These are phyloP conservation scores for Candida adriatica DNA, from an alignment of 805 yeast species.

Conservation along the genomic window DNA sequence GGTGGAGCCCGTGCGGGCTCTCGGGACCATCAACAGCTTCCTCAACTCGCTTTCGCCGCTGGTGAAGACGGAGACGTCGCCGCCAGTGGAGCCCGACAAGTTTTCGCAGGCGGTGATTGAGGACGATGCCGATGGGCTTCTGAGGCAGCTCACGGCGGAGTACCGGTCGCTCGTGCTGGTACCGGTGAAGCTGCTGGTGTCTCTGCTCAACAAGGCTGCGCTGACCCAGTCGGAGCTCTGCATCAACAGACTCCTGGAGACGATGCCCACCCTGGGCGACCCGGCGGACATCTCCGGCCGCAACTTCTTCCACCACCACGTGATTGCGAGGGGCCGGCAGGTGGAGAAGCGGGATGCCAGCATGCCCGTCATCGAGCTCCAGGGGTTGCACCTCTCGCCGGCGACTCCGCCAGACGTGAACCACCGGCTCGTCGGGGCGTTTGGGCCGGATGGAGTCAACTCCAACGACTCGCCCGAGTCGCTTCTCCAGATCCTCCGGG, in stretches of 20 bases:
- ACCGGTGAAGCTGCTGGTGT: slow-evolving; percentile 49
- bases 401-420: slow-evolving; percentile 49
- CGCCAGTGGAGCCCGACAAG: slow-evolving; percentile 17
- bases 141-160: slow-evolving; percentile 35
- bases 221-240: slow-evolving; percentile 46
- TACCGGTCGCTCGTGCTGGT: slow-evolving; percentile 40
- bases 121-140: slow-evolving; percentile 41
- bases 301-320: slow-evolving; percentile 79
- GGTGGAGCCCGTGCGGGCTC: slow-evolving; percentile 42
- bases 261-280: slow-evolving; percentile 50
- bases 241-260: slow-evolving; percentile 47
- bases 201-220: slow-evolving; percentile 61
- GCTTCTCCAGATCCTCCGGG: slow-evolving; percentile 49
- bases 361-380: slow-evolving; percentile 8
- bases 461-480: slow-evolving; percentile 54
- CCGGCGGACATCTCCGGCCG: slow-evolving; percentile 71
- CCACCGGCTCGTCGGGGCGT: slow-evolving; percentile 43
- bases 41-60: slow-evolving; percentile 45
- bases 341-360: slow-evolving; percentile 23
- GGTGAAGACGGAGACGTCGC: slow-evolving; percentile 5
- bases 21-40: slow-evolving; percentile 45
- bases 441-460: slow-evolving; percentile 57
- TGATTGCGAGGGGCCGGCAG: slow-evolving; percentile 70
- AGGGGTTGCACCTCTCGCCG: slow-evolving; percentile 24
- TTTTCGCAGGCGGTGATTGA: slow-evolving; percentile 24